Evolutionary conservation across 2,329 filamentous ascomycete species (phyloP).

Genomic region (Epicoccum sorghinum): DNA sequence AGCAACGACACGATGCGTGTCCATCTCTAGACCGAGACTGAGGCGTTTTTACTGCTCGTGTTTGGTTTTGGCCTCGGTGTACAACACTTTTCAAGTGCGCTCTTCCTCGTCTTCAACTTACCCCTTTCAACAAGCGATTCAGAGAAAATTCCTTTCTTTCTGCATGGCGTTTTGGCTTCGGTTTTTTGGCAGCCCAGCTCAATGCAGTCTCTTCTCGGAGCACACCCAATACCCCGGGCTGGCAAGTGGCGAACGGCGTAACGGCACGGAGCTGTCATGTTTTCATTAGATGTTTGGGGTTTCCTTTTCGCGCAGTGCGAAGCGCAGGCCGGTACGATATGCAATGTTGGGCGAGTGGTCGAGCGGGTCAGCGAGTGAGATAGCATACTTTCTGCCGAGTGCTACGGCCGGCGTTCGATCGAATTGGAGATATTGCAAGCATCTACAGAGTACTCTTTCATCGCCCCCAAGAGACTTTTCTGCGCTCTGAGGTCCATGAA

Average conservation of each 20-base stretch:
- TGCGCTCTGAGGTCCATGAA: too few species aligned
- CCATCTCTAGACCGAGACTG: conserved; percentile 28
- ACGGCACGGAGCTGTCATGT: background rate
- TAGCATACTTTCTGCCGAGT: too few species aligned
- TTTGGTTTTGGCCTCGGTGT: background rate
- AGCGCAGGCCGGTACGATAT: background rate
- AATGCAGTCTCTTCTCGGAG: background rate
- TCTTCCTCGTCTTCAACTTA: background rate
- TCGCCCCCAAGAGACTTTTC: too few species aligned
- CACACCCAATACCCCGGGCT: background rate
- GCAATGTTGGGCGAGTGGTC: too few species aligned
- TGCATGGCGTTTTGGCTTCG: background rate
- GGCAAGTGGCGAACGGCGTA: background rate
- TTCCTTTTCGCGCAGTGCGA: background rate
- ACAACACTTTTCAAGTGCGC: background rate
- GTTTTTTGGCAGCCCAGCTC: background rate
- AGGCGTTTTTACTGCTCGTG: background rate
- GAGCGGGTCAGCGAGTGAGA: too few species aligned
- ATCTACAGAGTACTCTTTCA: too few species aligned
- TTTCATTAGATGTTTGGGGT: conserved; percentile 1
- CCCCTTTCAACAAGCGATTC: background rate
- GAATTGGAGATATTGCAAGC: too few species aligned
- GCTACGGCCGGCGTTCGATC: too few species aligned
- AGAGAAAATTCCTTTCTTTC: too few species aligned
- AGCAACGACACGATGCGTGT: conserved; percentile 82